Evolutionary conservation across 306 rosid genomes (phyloP).

Genomic region (Bauhinia variegata): DNA sequence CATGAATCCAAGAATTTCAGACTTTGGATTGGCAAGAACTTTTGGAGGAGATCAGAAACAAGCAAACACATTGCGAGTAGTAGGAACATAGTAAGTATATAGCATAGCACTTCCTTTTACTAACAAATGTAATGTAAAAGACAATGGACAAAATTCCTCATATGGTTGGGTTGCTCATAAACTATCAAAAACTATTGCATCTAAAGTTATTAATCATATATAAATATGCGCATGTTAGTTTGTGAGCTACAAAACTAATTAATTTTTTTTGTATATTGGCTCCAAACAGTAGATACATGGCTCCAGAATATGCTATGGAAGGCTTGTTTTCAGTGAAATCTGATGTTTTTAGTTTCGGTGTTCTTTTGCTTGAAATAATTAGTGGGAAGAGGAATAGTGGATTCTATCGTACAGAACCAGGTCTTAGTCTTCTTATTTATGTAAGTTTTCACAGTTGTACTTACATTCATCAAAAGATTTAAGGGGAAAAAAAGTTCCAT

Average conservation of each 20-base stretch:
- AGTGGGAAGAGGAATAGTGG: slow-evolving; percentile 41
- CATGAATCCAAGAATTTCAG: slow-evolving; percentile 59
- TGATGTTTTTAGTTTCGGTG: slow-evolving; percentile 55
- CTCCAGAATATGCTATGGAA: slow-evolving; percentile 62
- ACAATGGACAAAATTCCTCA: slow-evolving; percentile 15
- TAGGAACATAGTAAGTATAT: slow-evolving; percentile 62
- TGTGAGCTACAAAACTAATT: neutral
- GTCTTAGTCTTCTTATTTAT: slow-evolving; percentile 46
- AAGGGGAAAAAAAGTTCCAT: neutral
- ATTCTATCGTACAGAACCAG: slow-evolving; percentile 43
- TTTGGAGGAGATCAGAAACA: slow-evolving; percentile 48
- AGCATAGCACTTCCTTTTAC: neutral
- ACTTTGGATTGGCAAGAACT: slow-evolving; percentile 61
- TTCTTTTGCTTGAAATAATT: slow-evolving; percentile 53
- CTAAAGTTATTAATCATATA: neutral
- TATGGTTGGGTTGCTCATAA: neutral
- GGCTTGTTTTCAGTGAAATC: slow-evolving; percentile 52
- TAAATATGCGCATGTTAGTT: too few relatives aligned
- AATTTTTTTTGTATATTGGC: slow-evolving; percentile 5
- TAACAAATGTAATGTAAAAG: neutral
- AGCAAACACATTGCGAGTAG: slow-evolving; percentile 55
- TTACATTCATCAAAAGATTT: neutral
- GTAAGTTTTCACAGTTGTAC: slow-evolving; percentile 24
- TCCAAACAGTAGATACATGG: slow-evolving; percentile 53
- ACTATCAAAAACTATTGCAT: slow-evolving; percentile 5